Evolutionary conservation across 768 basidiomycete species (phyloP).

Genomic region (Exsudoporus frostii): DNA sequence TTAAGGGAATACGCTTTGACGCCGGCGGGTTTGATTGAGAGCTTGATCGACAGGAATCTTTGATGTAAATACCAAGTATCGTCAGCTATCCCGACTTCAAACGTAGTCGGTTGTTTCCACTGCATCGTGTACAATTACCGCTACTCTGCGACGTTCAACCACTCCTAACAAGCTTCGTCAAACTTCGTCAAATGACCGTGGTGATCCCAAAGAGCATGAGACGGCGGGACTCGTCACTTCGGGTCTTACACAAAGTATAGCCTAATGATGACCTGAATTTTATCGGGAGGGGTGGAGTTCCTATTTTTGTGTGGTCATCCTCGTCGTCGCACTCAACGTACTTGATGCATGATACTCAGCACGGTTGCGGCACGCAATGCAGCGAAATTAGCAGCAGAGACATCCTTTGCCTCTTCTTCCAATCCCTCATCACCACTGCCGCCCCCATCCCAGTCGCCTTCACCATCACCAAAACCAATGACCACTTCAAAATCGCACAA

Average conservation of each 20-base stretch:
- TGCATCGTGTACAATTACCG: not conserved
- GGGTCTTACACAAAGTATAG: no score
- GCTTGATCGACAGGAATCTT: slow-evolving; percentile 70
- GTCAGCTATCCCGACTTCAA: not conserved
- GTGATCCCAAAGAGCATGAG: not conserved
- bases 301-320: not conserved
- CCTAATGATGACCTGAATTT: no score
- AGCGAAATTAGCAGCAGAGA: slow-evolving; percentile 36
- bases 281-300: not conserved
- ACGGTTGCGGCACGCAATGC: slow-evolving; percentile 73
- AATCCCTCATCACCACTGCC: slow-evolving; percentile 10
- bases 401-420: slow-evolving; percentile 12
- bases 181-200: not conserved
- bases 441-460: not conserved
- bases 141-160: not conserved
- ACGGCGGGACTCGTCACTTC: no score
- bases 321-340: not conserved
- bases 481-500: not conserved
- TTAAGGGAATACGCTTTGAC: slow-evolving; percentile 80
- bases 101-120: not conserved
- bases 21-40: slow-evolving; percentile 70
- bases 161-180: not conserved
- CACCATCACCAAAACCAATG: slow-evolving; percentile 11
- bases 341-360: slow-evolving; percentile 57
- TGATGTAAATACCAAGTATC: slow-evolving; percentile 22